Base-by-base conservation (phyloP, 2,329 filamentous ascomycete genomes). In the Phialophora macrospora region DNA sequence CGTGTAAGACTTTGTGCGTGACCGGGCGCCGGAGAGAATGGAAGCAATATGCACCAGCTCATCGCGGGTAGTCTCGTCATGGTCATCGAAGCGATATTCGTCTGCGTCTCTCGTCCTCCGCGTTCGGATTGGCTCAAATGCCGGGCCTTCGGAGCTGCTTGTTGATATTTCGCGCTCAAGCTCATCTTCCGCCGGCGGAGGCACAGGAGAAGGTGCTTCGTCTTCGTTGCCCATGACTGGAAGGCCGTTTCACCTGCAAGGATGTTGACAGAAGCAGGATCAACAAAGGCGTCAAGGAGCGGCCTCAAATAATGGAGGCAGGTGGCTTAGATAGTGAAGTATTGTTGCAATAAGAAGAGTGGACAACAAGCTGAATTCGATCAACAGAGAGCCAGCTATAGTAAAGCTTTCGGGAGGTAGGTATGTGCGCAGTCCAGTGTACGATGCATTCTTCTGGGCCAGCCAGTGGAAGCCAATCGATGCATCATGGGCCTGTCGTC, bases 81-180 rank as follows among this genome's bases (percentile, higher is more conserved):
- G 60, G 24, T 65, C 22, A n/a, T 67, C 54, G 49, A 70, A 68
- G 30, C 63, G 63, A 38, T 70, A 70, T 22, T 66, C 65, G 5
- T 63, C 49, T 4, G 51, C 55, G 48, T 68, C 66, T 30, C 67
- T 62, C 7, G 67, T 67, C 55, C 58, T 69, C 41, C 62, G 63
- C 12, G 68, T 66, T n/a, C 68, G 68, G 30, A 70, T 68, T 32
- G 66, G 65, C 52, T 70, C 68, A 49, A 70, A 70, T 24, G 30
- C 20, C 14, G 63, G 68, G 2, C 63, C 63, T 44, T 67, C 64
- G 32, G 67, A 69, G 41, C 67, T 65, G 82, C 82, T 55, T 81
- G 83, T 65, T 14, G 63, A 62, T 11, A 65, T 61, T 49, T 60
- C 56, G 26, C 56, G 62, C 12, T 64, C 49, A n/a, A 65, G 51